These are phyloP conservation scores for Candida verbasci DNA, from an alignment of 805 yeast genomes.

Conservation along the genomic window DNA sequence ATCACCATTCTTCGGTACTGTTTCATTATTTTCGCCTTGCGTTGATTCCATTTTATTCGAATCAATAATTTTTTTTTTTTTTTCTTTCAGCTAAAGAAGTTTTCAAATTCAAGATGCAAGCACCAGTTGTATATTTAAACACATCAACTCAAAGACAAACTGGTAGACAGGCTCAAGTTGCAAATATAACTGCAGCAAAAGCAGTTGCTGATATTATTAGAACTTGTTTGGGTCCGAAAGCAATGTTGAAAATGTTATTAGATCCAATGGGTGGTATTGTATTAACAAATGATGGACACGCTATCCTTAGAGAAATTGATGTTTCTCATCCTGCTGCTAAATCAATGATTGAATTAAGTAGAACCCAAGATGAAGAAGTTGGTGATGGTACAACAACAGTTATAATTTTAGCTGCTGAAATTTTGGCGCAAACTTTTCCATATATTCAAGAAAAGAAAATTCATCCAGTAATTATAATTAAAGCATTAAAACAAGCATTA, in stretches of 20 bases:
- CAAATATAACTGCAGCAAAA: slow-evolving; percentile 98
- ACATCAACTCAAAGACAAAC: slow-evolving; percentile 89
- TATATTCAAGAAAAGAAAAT: slow-evolving; percentile 91
- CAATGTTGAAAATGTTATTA: slow-evolving; percentile 95
- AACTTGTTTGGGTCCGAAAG: slow-evolving; percentile 98
- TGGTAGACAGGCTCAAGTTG: slow-evolving; percentile 95
- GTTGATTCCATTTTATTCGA: not conserved
- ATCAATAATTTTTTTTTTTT: too few species aligned
- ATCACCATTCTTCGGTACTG: too few species aligned
- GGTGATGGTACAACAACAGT: slow-evolving; percentile 99
- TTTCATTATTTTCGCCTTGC: slow-evolving; percentile 4
- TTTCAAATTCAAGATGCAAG: slow-evolving; percentile 38
- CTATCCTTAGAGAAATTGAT: slow-evolving; percentile 93
- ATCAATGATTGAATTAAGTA: slow-evolving; percentile 92
- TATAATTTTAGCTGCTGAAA: slow-evolving; percentile 94
- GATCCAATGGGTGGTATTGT: slow-evolving; percentile 98
- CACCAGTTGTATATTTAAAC: slow-evolving; percentile 49
- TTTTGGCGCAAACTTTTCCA: slow-evolving; percentile 91
- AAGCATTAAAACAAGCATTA: slow-evolving; percentile 87
- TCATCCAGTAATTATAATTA: slow-evolving; percentile 94
- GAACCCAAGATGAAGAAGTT: slow-evolving; percentile 98
- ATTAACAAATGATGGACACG: slow-evolving; percentile 97
- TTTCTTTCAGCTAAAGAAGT: too few species aligned
- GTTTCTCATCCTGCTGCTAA: slow-evolving; percentile 99
- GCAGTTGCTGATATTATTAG: slow-evolving; percentile 97